Conservation (phyloP, 345 rosid species). For the Hibiscus syriacus region DNA sequence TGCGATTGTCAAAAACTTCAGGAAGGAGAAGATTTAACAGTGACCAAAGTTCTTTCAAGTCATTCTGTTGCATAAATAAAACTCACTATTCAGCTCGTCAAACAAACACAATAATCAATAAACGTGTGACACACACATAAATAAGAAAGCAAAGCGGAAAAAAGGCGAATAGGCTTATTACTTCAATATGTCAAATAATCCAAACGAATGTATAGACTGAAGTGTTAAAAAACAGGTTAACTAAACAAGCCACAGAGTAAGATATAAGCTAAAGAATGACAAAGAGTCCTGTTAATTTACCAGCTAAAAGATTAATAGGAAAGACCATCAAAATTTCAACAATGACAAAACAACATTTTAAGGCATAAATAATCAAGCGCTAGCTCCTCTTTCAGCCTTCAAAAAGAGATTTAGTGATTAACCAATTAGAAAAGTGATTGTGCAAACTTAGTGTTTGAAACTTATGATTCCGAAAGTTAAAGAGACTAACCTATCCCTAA, state of each 20-base stretch:
- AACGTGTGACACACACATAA: not conserved
- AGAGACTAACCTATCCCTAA: not conserved
- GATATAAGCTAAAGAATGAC: not conserved
- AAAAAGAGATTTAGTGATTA: not conserved
- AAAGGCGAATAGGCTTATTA: not conserved
- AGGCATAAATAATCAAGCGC: not conserved
- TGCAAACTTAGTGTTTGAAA: not conserved
- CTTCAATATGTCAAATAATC: not conserved
- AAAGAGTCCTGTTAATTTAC: not conserved
- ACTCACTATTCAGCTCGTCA: slow-evolving; percentile 1
- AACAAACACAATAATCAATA: not conserved
- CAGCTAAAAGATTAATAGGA: not conserved
- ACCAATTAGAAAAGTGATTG: not conserved
- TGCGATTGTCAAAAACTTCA: slow-evolving; percentile 98
- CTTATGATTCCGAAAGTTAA: not conserved
- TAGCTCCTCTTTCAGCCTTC: slow-evolving; percentile 5
- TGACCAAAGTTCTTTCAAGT: slow-evolving; percentile 98
- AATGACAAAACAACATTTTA: not conserved
- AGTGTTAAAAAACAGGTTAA: not conserved
- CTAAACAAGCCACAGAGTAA: not conserved
- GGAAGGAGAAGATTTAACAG: slow-evolving; percentile 97
- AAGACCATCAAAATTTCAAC: not conserved
- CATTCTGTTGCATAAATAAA: slow-evolving; percentile 60
- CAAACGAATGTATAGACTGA: not conserved
- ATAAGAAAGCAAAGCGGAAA: not conserved